A percentile compares a stretch with the other conserved stretches of the same genome.
phyloP scores from a whole-genome alignment of 2,329 filamentous ascomycete species.

The Hypoxylon rubiginosum region DNA sequence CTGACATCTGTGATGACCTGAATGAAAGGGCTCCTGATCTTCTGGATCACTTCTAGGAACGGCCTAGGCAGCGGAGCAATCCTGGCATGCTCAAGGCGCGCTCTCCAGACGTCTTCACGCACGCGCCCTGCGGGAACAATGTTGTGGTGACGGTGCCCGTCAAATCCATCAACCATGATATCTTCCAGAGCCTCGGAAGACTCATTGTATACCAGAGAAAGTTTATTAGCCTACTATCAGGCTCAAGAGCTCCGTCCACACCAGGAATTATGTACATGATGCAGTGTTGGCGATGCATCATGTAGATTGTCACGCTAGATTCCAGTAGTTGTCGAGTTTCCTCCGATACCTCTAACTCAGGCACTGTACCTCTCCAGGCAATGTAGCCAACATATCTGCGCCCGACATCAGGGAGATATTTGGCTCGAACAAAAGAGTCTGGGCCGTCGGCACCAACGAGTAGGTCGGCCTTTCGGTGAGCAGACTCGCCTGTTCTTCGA shows the following conservation, averaged over 20 bases:
- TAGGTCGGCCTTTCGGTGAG: slow-evolving; percentile 3
- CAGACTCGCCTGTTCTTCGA: too few species aligned
- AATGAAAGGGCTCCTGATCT: slow-evolving; percentile 41
- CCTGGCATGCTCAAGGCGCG: background rate
- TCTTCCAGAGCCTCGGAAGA: slow-evolving; percentile 1
- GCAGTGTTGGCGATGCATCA: slow-evolving; percentile 21
- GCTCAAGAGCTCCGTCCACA: slow-evolving; percentile 20
- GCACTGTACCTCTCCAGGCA: slow-evolving; percentile 35
- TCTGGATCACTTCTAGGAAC: slow-evolving; percentile 30
- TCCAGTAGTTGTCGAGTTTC: slow-evolving; percentile 15
- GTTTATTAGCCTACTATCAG: slow-evolving; percentile 21
- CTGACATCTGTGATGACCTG: slow-evolving; percentile 40
- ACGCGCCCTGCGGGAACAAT: slow-evolving; percentile 21
- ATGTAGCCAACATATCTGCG: slow-evolving; percentile 34
- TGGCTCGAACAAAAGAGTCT: slow-evolving; percentile 21
- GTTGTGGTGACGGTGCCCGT: slow-evolving; percentile 27
- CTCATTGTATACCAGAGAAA: slow-evolving; percentile 40
- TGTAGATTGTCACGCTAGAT: background rate
- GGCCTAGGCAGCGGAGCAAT: background rate
- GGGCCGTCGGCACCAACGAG: slow-evolving; percentile 36
- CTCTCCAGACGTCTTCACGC: slow-evolving; percentile 9
- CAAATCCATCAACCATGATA: slow-evolving; percentile 22
- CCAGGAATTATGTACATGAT: slow-evolving; percentile 35
- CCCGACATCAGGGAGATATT: slow-evolving; percentile 20
- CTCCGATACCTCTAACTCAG: slow-evolving; percentile 19